A percentile compares a stretch with the other conserved stretches of the same genome.
phyloP scores from a whole-genome alignment of 805 yeast species.

The Yarrowia hollandica region DNA sequence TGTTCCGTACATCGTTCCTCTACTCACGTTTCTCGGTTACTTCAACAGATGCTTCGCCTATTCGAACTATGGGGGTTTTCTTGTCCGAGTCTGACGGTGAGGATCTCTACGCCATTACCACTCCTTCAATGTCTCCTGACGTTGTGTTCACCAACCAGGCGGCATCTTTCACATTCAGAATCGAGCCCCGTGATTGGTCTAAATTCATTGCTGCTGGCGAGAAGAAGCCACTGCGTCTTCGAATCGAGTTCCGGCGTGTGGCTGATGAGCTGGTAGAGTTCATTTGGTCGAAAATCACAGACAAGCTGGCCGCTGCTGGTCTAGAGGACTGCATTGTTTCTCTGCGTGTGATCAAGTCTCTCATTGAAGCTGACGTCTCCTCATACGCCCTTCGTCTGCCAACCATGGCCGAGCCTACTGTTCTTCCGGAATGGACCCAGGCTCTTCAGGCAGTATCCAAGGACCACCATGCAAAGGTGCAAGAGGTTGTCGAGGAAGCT shows the following conservation, averaged over 20 bases:
- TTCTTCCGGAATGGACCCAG: slow-evolving; percentile 3
- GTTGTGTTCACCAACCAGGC: slow-evolving; percentile 73
- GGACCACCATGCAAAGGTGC: slow-evolving; percentile 5
- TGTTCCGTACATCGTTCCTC: slow-evolving; percentile 56
- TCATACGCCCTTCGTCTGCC: slow-evolving; percentile 30
- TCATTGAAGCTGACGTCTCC: slow-evolving; percentile 30
- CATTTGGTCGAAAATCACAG: slow-evolving; percentile 28
- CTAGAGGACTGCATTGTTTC: slow-evolving; percentile 27
- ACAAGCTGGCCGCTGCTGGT: slow-evolving; percentile 22
- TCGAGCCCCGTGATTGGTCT: slow-evolving; percentile 44
- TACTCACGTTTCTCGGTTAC: slow-evolving; percentile 71
- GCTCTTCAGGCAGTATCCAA: slow-evolving; percentile 19
- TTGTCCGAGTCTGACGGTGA: slow-evolving; percentile 46
- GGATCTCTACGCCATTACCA: slow-evolving; percentile 41
- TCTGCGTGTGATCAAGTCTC: slow-evolving; percentile 11
- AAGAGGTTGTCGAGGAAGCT: slow-evolving; percentile 9
- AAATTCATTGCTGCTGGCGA: slow-evolving; percentile 43
- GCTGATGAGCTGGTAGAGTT: slow-evolving; percentile 33
- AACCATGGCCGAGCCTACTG: slow-evolving; percentile 1
- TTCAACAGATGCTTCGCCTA: slow-evolving; percentile 46
- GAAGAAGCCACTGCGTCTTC: slow-evolving; percentile 32
- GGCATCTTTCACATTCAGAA: slow-evolving; percentile 58
- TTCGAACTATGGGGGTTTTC: slow-evolving; percentile 56
- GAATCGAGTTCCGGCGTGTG: slow-evolving; percentile 33
- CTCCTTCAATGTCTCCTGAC: slow-evolving; percentile 37